Evolutionary conservation across 148 eudicot species (phyloP).

Genomic region (Spergularia marina): DNA sequence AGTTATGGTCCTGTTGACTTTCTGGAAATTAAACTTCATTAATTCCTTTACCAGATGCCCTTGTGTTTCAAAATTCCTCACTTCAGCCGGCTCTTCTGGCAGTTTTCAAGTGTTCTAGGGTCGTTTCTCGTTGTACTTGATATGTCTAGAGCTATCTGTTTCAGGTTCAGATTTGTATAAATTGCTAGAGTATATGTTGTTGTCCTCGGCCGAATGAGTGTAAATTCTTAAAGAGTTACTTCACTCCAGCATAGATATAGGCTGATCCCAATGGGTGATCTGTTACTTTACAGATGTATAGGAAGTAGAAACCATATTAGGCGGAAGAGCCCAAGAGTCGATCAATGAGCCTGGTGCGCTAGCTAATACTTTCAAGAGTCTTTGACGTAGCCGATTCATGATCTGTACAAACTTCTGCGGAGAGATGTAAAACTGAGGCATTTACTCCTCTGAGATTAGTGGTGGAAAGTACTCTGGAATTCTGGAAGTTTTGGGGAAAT

Average conservation of each 20-base stretch:
- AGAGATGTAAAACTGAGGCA: no score
- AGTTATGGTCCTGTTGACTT: background rate
- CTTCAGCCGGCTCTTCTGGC: background rate
- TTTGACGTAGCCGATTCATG: no score
- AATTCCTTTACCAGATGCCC: slow-evolving; percentile 5
- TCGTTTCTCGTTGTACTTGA: background rate
- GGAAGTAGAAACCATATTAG: background rate
- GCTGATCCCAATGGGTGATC: slow-evolving; percentile 13
- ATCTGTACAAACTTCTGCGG: no score
- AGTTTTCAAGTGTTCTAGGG: background rate
- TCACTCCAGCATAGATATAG: background rate
- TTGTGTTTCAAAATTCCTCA: background rate
- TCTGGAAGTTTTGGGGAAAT: no score
- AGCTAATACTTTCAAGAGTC: no score
- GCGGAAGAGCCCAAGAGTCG: background rate
- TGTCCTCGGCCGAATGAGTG: background rate
- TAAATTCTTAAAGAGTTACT: background rate
- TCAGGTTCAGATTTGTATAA: background rate
- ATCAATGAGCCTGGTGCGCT: background rate
- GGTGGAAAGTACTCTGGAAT: no score
- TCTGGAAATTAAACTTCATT: background rate
- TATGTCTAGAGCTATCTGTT: background rate
- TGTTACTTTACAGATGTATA: background rate
- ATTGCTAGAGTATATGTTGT: background rate
- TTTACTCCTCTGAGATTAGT: no score